phyloP scores from a whole-genome alignment of 139 green algal species.

The Micractinium conductrix region DNA sequence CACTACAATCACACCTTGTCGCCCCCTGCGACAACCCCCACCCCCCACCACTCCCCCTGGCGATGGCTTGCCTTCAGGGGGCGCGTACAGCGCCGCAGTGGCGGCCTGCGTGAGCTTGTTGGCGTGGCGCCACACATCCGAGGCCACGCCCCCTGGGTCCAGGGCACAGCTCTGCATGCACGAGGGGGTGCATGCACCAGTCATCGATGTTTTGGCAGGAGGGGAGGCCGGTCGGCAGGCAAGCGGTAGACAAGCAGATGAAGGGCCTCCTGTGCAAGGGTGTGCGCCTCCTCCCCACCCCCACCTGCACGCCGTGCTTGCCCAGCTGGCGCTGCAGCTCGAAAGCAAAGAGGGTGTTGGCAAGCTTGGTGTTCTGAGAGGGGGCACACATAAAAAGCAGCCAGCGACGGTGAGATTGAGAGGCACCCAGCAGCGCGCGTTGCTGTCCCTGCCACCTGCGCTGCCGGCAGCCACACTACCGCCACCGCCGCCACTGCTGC shows the following conservation, averaged over 20 bases:
- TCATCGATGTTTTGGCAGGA: not conserved
- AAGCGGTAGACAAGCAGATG: not conserved
- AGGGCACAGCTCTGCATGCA: not conserved
- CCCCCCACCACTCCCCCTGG: too few species aligned
- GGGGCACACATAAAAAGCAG: not conserved
- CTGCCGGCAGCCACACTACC: too few species aligned
- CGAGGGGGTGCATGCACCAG: not conserved
- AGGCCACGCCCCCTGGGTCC: not conserved
- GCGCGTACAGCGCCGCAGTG: not conserved
- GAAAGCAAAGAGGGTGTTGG: conserved; percentile 64
- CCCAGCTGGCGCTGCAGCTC: conserved; percentile 49
- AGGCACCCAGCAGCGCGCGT: not conserved
- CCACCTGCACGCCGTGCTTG: conserved; percentile 42
- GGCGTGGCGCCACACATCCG: not conserved
- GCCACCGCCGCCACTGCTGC: too few species aligned
- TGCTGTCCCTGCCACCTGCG: too few species aligned
- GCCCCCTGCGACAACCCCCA: too few species aligned
- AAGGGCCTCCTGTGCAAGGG: not conserved
- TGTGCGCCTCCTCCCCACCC: not conserved
- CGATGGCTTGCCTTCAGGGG: not conserved
- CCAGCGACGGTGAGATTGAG: too few species aligned
- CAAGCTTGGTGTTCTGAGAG: conserved; percentile 49
- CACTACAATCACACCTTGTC: too few species aligned
- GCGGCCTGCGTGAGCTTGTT: not conserved
- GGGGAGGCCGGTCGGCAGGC: not conserved